phyloP scores from a whole-genome alignment of 2,329 filamentous ascomycete species.

The Pseudogymnoascus sp. region DNA sequence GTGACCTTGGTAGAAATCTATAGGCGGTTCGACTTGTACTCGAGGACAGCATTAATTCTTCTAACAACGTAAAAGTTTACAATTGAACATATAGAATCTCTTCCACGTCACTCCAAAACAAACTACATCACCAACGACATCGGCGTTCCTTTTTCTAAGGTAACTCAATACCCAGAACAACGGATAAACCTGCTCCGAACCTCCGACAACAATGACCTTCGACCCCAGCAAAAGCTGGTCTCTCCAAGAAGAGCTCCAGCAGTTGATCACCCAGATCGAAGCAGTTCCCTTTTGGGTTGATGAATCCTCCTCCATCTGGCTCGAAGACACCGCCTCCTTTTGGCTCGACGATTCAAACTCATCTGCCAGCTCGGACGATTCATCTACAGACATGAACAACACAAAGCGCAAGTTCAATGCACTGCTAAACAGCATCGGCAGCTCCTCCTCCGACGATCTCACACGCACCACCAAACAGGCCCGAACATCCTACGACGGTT shows the following conservation, averaged over 20 bases:
- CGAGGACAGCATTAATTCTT: not conserved
- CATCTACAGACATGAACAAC: conserved; percentile 49
- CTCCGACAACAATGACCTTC: not conserved
- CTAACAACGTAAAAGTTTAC: not conserved
- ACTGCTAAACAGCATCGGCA: conserved; percentile 60
- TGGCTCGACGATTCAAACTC: conserved; percentile 6
- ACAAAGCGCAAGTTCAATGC: conserved; percentile 81
- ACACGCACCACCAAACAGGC: conserved; percentile 23
- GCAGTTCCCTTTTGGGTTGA: not conserved
- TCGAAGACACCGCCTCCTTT: not conserved
- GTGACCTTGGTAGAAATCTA: conserved; percentile 11
- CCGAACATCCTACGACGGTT: conserved; percentile 35
- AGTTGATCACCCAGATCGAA: conserved; percentile 4
- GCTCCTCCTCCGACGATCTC: conserved; percentile 31
- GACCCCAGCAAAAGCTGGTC: conserved; percentile 4
- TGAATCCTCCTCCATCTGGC: not conserved
- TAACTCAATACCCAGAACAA: not conserved
- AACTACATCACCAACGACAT: conserved; percentile 4
- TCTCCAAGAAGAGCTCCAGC: conserved; percentile 7
- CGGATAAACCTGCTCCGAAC: not conserved
- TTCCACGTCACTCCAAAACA: conserved; percentile 1
- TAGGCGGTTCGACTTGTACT: not conserved
- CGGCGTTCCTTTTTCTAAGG: not conserved
- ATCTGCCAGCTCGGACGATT: not conserved
- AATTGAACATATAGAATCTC: not conserved